Evolutionary conservation across 225 moss, liverwort and hornwort species (phyloP).

Genomic region (Polytrichum formosum): DNA sequence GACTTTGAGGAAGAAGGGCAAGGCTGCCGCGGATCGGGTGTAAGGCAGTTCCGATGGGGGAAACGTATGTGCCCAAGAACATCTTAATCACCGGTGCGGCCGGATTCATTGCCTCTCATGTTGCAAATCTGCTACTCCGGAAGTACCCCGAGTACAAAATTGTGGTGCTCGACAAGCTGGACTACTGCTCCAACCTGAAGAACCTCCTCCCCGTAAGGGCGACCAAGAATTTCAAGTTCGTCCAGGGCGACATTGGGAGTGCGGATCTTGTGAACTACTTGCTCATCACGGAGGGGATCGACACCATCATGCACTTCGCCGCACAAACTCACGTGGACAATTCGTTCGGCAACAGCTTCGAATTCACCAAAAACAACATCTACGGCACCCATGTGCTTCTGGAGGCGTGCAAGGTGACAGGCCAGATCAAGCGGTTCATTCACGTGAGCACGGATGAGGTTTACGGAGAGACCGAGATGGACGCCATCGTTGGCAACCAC

Average conservation of each 20-base stretch:
- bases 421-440: conserved; percentile 5
- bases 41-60: conserved; percentile 1
- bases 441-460: conserved; percentile 7
- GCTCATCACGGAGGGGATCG: conserved; percentile 10
- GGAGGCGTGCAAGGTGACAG: conserved; percentile 12
- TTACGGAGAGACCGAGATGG: conserved; percentile 12
- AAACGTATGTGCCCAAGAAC: conserved; percentile 10
- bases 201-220: conserved; percentile 4
- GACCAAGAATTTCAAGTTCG: conserved; percentile 15
- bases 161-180: conserved; percentile 15
- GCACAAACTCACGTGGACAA: conserved; percentile 13
- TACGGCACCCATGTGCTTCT: conserved; percentile 12
- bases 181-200: conserved; percentile 17
- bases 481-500: conserved; percentile 9
- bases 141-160: conserved; percentile 13
- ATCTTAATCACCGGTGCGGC: conserved; percentile 15
- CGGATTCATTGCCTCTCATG: conserved; percentile 12
- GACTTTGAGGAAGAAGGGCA: too few relatives aligned
- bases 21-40: too few relatives aligned
- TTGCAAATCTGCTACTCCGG: conserved; percentile 9
- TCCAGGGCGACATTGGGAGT: conserved; percentile 9
- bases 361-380: conserved; percentile 17
- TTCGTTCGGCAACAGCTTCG: conserved; percentile 17
- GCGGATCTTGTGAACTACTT: conserved; percentile 14
- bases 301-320: conserved; percentile 3